A percentile compares a stretch with the other conserved stretches of the same genome.
Conservation (phyloP, 164 flowering plant species). For the Piper betle region DNA sequence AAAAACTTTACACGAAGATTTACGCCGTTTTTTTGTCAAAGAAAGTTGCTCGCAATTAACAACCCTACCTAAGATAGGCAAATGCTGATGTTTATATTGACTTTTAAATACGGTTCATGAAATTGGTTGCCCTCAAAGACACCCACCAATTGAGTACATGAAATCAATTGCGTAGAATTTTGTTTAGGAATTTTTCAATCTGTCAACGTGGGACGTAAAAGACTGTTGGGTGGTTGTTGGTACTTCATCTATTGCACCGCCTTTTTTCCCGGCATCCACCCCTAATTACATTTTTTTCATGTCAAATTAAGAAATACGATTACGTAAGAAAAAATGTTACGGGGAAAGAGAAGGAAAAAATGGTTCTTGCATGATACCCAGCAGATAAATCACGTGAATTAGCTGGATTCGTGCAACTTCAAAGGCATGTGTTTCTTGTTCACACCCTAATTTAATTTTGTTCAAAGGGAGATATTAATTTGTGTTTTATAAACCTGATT, state of each 20-base stretch:
- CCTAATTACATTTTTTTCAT: too few species aligned
- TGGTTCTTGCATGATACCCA: neutral
- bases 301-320: too few species aligned
- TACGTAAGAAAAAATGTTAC: too few species aligned
- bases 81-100: neutral
- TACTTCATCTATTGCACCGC: neutral
- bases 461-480: too few species aligned
- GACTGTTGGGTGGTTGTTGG: neutral
- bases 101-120: neutral
- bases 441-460: neutral
- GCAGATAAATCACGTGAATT: neutral
- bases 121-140: neutral
- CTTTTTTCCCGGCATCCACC: too few species aligned
- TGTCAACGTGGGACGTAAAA: neutral
- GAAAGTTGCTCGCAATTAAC: too few species aligned
- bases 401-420: neutral
- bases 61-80: too few species aligned
- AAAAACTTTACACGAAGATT: too few species aligned
- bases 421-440: too few species aligned
- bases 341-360: neutral
- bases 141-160: neutral
- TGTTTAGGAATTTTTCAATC: neutral
- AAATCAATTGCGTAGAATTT: neutral
- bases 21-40: too few species aligned
- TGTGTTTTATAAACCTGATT: too few species aligned